Evolutionary conservation across 2,329 filamentous ascomycete genomes (phyloP).

Genomic region (Tricladium varicosporioides): DNA sequence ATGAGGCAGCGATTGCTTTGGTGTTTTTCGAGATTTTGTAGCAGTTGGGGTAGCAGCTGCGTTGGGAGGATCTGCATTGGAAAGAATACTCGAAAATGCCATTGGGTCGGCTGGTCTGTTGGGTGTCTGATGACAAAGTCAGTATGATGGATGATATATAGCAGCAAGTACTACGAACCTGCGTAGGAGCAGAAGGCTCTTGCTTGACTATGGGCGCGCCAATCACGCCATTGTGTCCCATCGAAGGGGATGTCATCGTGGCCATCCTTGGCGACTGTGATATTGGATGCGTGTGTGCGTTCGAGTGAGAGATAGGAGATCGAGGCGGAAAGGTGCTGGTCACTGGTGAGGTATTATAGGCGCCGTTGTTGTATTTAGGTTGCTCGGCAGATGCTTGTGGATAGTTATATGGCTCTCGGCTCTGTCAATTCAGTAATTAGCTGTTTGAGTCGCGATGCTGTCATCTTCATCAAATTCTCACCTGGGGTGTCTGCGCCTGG

Average conservation of each 20-base stretch:
- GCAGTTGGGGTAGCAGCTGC: slow-evolving; percentile 39
- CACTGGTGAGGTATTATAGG: slow-evolving; percentile 47
- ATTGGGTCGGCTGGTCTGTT: slow-evolving; percentile 80
- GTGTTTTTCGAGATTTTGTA: slow-evolving; percentile 28
- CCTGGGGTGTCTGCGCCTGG: slow-evolving; percentile 31
- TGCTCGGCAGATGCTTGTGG: slow-evolving; percentile 40
- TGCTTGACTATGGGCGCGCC: slow-evolving; percentile 21
- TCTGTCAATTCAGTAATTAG: slow-evolving; percentile 34
- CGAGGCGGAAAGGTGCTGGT: slow-evolving; percentile 44
- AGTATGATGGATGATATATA: neutral
- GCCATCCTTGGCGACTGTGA: slow-evolving; percentile 32
- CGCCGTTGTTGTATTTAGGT: slow-evolving; percentile 49
- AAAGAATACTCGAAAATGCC: slow-evolving; percentile 94
- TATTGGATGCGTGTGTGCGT: slow-evolving; percentile 34
- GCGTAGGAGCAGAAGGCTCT: slow-evolving; percentile 24
- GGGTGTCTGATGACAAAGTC: slow-evolving; percentile 56
- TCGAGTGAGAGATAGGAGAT: slow-evolving; percentile 50
- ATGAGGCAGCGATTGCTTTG: slow-evolving; percentile 23
- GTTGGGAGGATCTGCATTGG: slow-evolving; percentile 68
- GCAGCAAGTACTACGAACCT: slow-evolving; percentile 22
- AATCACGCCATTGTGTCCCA: slow-evolving; percentile 43
- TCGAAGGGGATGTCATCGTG: slow-evolving; percentile 47
- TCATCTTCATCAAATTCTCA: slow-evolving; percentile 19
- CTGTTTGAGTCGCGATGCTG: slow-evolving; percentile 5
- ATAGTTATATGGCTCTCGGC: slow-evolving; percentile 52